These are phyloP conservation scores for Cyanidium caldarium DNA, from an alignment of 23 red algal genomes.

Conservation along the genomic window DNA sequence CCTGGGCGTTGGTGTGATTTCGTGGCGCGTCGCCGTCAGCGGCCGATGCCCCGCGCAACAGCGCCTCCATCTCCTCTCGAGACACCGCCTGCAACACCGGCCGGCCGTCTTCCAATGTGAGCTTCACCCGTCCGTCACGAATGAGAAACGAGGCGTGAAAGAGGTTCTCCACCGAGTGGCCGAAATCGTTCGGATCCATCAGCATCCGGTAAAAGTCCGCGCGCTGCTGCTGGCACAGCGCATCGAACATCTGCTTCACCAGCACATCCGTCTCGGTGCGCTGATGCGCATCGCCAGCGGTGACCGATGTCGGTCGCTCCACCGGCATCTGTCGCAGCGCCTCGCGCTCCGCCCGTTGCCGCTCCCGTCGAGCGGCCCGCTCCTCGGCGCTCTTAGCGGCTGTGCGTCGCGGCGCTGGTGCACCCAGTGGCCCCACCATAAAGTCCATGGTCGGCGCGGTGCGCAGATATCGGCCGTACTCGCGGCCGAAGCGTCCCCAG, in stretches of 20 bases:
- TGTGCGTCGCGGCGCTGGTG: no score
- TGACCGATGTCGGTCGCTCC: slow-evolving; percentile 22
- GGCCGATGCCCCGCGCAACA: no score
- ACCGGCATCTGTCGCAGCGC: background rate
- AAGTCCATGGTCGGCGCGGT: slow-evolving; percentile 13
- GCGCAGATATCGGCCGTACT: slow-evolving; percentile 16
- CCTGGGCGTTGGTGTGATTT: no score
- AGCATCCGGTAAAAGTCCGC: slow-evolving; percentile 38
- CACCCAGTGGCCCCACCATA: slow-evolving; percentile 32
- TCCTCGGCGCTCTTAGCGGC: no score
- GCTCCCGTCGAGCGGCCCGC: no score
- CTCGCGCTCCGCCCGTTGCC: background rate
- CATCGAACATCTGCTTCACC: slow-evolving; percentile 42
- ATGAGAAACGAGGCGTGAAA: slow-evolving; percentile 87
- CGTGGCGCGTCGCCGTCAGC: no score
- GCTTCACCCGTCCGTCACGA: slow-evolving; percentile 38
- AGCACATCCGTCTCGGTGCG: slow-evolving; percentile 49
- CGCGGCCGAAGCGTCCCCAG: slow-evolving; percentile 30
- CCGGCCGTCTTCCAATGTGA: slow-evolving; percentile 24
- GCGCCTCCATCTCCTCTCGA: no score
- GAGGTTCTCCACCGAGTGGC: slow-evolving; percentile 61
- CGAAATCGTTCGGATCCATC: slow-evolving; percentile 50
- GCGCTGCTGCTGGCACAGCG: slow-evolving; percentile 8
- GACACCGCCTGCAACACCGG: slow-evolving; percentile 15
- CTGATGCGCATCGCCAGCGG: slow-evolving; percentile 18